Evolutionary conservation across 352 stramenopile genomes (phyloP).

Genomic region (Phytophthora syringae): DNA sequence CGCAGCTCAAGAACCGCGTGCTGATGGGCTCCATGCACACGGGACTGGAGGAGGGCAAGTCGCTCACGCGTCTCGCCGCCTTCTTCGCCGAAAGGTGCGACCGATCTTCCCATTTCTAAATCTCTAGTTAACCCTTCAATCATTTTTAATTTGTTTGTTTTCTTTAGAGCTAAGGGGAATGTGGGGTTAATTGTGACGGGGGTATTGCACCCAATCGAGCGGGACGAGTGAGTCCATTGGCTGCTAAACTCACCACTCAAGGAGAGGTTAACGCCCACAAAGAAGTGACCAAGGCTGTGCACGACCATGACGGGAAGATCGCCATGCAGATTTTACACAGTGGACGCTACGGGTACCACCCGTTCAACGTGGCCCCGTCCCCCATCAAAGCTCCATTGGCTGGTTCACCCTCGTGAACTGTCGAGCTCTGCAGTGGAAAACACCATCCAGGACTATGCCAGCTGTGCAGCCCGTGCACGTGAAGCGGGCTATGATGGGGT

Average conservation of each 20-base stretch:
- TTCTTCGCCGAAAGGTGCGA: slow-evolving; percentile 94
- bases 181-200: slow-evolving; percentile 96
- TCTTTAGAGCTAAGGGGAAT: slow-evolving; percentile 83
- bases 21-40: slow-evolving; percentile 95
- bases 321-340: slow-evolving; percentile 94
- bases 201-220: slow-evolving; percentile 94
- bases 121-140: too few species aligned
- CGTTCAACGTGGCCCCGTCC: slow-evolving; percentile 93
- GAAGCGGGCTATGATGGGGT: slow-evolving; percentile 97
- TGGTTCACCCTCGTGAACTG: slow-evolving; percentile 92
- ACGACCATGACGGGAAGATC: slow-evolving; percentile 87
- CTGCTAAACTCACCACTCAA: slow-evolving; percentile 93
- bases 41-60: slow-evolving; percentile 87
- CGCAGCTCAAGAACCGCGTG: slow-evolving; percentile 85
- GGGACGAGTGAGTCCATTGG: slow-evolving; percentile 93
- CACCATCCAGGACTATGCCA: slow-evolving; percentile 95
- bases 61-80: slow-evolving; percentile 85
- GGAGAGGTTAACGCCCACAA: slow-evolving; percentile 91
- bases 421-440: slow-evolving; percentile 78
- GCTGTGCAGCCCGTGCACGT: slow-evolving; percentile 78
- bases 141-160: slow-evolving; percentile 6
- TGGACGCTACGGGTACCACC: slow-evolving; percentile 97
- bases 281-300: slow-evolving; percentile 94
- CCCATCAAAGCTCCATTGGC: slow-evolving; percentile 95
- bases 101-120: too few species aligned